Evolutionary conservation across 2,329 filamentous ascomycete species (phyloP), one percentile per base, ranked within the genome.

Genomic region (Epichloe typhina): DNA sequence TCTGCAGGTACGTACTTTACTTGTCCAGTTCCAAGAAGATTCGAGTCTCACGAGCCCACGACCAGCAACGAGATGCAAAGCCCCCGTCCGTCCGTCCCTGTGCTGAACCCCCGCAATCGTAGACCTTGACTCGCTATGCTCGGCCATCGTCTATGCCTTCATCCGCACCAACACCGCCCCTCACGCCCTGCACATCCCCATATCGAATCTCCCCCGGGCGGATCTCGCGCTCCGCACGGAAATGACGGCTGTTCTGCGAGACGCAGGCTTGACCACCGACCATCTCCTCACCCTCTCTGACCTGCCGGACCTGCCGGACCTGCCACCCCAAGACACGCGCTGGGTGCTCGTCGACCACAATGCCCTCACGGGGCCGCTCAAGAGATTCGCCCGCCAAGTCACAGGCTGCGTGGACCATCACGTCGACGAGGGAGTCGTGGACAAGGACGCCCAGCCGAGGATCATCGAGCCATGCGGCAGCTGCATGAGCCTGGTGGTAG

Each of bases 311-410:
- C 69, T 78, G 0, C 71, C 72, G 1, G 66, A 61, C 40, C 62
- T 84, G 11, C 58, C 64, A 0, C 71, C 79, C 0, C 71, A 75
- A 26, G 75, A 79, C 45, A 83, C 84, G 1, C 71, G 70, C 47
- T 89, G 84, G 84, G 67, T 88, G 17, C 71, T 93, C 1, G 85
- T 93, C 4, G 87, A 93, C 66, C 88, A 93, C 70, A 93, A 93
- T 62, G 74, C 72, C 1, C 70, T 88, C 46, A 83, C 83, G 5
- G 84, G 85, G 0, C 59, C 66, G 13, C 69, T 91, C 15, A 66
- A 63, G 38, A 64, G 71, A 15, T 86, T 80, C 59, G 66, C 68
- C 0, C 54, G 61, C 4, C 68, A 70, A 8, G 75, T 90, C 0
- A 66, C 73, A 4, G 84, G 83, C 4, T 83, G 83, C 55, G 76